Conservation (phyloP, 345 rosid species). For the Aquilaria sinensis region DNA sequence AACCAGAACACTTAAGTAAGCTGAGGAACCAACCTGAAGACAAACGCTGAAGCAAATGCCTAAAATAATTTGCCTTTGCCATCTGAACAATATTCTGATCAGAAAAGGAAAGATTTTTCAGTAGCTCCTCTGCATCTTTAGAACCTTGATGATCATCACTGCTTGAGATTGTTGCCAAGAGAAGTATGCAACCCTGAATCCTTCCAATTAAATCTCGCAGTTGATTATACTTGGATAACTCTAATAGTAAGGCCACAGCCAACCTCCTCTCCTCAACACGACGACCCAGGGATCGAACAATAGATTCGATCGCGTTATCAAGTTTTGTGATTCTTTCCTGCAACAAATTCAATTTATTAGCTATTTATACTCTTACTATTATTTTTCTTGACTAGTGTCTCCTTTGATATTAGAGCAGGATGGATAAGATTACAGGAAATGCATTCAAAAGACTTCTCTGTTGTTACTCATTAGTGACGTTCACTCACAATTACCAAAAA, state of each 20-base stretch:
- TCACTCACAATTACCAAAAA: not conserved
- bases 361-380: too few relatives aligned
- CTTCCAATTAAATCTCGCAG: conserved; percentile 43
- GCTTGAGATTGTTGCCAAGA: conserved; percentile 56
- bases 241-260: conserved; percentile 49
- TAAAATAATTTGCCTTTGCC: conserved; percentile 70
- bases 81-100: conserved; percentile 52
- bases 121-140: conserved; percentile 38
- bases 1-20: too few relatives aligned
- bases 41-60: conserved; percentile 46
- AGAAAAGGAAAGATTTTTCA: conserved; percentile 52
- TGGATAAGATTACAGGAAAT: too few relatives aligned
- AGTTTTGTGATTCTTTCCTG: conserved; percentile 52
- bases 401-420: too few relatives aligned
- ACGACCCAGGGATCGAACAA: conserved; percentile 59
- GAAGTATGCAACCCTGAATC: conserved; percentile 57
- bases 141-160: conserved; percentile 49
- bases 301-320: conserved; percentile 37
- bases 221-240: conserved; percentile 32
- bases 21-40: conserved; percentile 35
- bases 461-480: not conserved
- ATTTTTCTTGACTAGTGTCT: too few relatives aligned
- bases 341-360: conserved; percentile 16
- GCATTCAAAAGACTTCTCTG: not conserved
- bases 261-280: conserved; percentile 47